A percentile compares a stretch with the other conserved stretches of the same genome.
phyloP scores from a whole-genome alignment of 306 rosid species.

The Gillenia trifoliata region DNA sequence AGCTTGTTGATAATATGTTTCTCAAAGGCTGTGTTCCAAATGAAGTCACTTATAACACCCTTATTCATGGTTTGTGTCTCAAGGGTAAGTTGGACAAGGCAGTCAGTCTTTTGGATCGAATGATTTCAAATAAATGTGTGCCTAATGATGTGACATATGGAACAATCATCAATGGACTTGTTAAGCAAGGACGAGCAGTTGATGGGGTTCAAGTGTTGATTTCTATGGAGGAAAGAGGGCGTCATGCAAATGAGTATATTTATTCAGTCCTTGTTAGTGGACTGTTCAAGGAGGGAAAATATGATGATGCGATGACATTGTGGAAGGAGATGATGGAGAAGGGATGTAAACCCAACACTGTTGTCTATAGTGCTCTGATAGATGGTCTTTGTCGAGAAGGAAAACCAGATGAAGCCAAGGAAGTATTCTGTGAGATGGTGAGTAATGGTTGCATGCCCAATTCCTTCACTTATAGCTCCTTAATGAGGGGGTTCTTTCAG shows the following conservation, averaged over 20 bases:
- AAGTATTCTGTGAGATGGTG: slow-evolving; percentile 57
- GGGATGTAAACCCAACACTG: slow-evolving; percentile 61
- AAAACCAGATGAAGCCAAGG: slow-evolving; percentile 60
- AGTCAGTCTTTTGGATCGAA: slow-evolving; percentile 56
- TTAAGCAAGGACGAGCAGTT: slow-evolving; percentile 63
- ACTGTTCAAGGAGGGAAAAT: slow-evolving; percentile 74
- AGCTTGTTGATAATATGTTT: slow-evolving; percentile 88
- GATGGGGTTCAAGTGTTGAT: slow-evolving; percentile 58
- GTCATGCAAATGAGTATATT: slow-evolving; percentile 52
- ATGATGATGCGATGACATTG: slow-evolving; percentile 54
- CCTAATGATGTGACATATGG: slow-evolving; percentile 91
- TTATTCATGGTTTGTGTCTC: slow-evolving; percentile 77
- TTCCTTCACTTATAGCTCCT: slow-evolving; percentile 67
- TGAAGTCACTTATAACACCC: slow-evolving; percentile 76
- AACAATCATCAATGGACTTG: slow-evolving; percentile 76
- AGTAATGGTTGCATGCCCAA: slow-evolving; percentile 58
- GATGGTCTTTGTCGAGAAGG: slow-evolving; percentile 88
- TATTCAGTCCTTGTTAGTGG: slow-evolving; percentile 88
- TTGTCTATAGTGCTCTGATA: slow-evolving; percentile 67
- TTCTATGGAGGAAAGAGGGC: slow-evolving; percentile 76
- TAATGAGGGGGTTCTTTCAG: slow-evolving; percentile 74
- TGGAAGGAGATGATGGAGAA: slow-evolving; percentile 72
- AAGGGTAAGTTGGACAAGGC: slow-evolving; percentile 91
- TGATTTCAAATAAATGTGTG: slow-evolving; percentile 62
- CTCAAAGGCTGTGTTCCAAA: slow-evolving; percentile 88